Base-by-base conservation (phyloP, 306 rosid species). In the Mucuna pruriens region DNA sequence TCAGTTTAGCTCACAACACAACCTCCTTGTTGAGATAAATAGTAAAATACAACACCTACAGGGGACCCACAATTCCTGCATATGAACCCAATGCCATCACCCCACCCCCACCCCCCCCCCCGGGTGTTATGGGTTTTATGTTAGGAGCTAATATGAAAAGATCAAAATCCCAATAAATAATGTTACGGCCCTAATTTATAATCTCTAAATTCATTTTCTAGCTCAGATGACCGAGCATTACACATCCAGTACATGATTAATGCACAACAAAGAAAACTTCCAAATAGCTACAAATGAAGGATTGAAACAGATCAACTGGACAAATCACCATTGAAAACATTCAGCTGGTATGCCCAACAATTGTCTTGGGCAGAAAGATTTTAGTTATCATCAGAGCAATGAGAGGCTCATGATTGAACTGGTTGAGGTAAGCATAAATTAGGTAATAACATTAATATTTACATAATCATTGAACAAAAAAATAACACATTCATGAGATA, bases 1-100 rank as follows among this genome's bases (percentile, higher is more conserved):
- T 15, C 20, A 34, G 62, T 82, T 44, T 57, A 82, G 81, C 46
- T 75, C 72, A 46, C 11, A 73, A 54, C 45, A 70, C 29, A n/a
- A 38, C 72, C 72, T 49, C 36, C 55, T 64, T 20, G 22, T 60
- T 15, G 29, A 76, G 61, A 80, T 25, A 36, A 25, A 38, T 1
- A 73, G 52, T 51, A n/a, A 65, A 42, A 52, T 54, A 64, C 36
- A 51, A 39, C 57, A 38, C 36, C 42, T 11, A 16, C 20, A 25
- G 19, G 33, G 13, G 11, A 39, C 31, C n/a, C 76, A 29, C n/a
- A 49, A 49, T 76, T 34, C 58, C 65, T 66, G 31, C 74, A 66
- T 25, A 61, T 34, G 65, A 54, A 45, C 63, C 19, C n/a, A 22
- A 31, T 33, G 39, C 2, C 82, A 16, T 19, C n/a, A 1, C 23